A percentile compares a stretch with the other conserved stretches of the same genome.
Conservation (phyloP, 225 moss, liverwort and hornwort genomes). For the Straminergon stramineum region DNA sequence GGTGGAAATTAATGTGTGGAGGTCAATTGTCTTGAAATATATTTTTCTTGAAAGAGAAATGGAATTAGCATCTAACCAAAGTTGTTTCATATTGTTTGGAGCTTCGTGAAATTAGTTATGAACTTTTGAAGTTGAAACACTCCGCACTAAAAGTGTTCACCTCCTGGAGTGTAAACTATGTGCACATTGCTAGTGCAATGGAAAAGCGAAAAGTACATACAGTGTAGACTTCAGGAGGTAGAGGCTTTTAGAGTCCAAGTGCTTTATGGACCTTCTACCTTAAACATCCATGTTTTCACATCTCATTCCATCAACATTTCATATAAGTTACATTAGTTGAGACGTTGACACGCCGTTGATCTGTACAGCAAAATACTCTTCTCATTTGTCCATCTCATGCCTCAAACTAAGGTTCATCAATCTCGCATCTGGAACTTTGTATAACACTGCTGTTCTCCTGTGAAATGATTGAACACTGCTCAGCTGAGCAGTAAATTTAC, state of each 20-base stretch:
- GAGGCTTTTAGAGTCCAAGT: background rate
- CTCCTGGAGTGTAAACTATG: accelerated
- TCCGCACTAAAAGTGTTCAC: background rate
- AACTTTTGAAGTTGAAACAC: background rate
- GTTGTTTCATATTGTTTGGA: background rate
- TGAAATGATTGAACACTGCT: background rate
- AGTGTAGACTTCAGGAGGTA: accelerated
- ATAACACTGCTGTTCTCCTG: background rate
- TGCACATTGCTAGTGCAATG: background rate
- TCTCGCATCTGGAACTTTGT: background rate
- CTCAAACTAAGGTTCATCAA: background rate
- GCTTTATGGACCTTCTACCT: accelerated
- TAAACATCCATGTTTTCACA: background rate
- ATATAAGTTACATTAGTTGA: no score
- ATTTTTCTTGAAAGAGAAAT: background rate
- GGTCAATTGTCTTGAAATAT: background rate
- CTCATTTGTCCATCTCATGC: background rate
- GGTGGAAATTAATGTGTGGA: background rate
- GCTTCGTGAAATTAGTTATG: accelerated
- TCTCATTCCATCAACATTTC: background rate
- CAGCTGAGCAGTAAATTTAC: background rate
- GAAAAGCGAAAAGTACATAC: background rate
- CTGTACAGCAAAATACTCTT: background rate
- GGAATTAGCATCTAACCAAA: background rate
- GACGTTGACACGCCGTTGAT: no score